Evolutionary conservation across 225 moss, liverwort and hornwort species (phyloP), one percentile per base, ranked within the genome.

Genomic region (Straminergon stramineum): DNA sequence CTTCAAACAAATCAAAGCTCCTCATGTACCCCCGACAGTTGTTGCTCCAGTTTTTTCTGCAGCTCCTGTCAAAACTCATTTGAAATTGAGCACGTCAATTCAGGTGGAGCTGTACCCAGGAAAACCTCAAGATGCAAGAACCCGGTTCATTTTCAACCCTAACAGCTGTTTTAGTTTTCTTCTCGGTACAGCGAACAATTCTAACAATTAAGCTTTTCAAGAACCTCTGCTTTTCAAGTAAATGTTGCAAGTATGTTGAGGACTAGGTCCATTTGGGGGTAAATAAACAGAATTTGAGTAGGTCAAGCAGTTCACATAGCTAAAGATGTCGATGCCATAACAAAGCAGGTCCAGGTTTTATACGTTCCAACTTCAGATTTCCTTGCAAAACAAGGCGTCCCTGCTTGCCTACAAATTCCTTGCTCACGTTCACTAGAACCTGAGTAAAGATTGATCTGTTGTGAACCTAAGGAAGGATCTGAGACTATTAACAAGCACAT

Each of bases 11-110:
- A 88, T 92, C 85, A 95, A 91, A 95, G 95, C 84, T 95, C 95
- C 61, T 95, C 95, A 87, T 95, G 95, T 34, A 92, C 74, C 66
- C 91, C 90, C 41, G 92, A 90, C 56, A 88, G 53, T 84, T 88
- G 69, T 77, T 87, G 87, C n/a, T 92, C 92, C 88, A 95, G 63
- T 41, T 92, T 88, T 86, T 91, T 84, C 88, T 92, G 95, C 90
- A 95, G 62, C 71, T 93, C 95, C 93, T 94, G 93, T 39, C 82
- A 89, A 78, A 86, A 86, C 37, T 81, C 75, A 63, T 26, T 81
- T 74, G 15, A 79, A 89, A 84, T 86, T 86, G 37, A 89, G 55
- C 34, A 82, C 77, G 20, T 84, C 84, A 90, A 53, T n/a, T 35
- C 57, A 69, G 8, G 52, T 43, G 76, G 63, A 63, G 28, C 22